Conservation (phyloP, 306 rosid species). For the Arachis hypogaea region DNA sequence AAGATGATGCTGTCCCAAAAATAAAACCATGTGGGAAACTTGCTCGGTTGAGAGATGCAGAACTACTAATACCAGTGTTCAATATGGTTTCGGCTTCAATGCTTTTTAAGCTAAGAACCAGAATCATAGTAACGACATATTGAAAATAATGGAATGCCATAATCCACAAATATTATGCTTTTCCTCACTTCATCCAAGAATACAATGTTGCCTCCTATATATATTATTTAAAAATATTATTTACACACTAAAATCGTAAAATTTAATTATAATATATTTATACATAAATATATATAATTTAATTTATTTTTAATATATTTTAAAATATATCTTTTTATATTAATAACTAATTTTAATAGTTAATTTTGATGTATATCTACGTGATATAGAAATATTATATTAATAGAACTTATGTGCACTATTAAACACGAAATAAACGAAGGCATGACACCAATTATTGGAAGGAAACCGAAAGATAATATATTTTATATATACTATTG, state of each 20-base stretch:
- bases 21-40: constrained; percentile 44
- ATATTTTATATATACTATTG: not conserved
- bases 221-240: no score
- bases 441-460: not conserved
- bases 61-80: not conserved
- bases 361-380: no score
- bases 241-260: no score
- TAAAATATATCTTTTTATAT: no score
- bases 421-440: not conserved
- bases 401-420: not conserved
- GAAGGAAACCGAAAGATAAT: not conserved
- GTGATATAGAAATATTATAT: not conserved
- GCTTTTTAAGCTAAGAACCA: constrained; percentile 3
- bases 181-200: not conserved
- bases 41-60: constrained; percentile 3
- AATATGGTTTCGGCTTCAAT: constrained; percentile 17
- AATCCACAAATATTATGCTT: not conserved
- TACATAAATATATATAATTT: no score
- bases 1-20: constrained; percentile 41
- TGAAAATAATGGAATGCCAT: constrained; percentile 29
- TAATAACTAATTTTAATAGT: no score
- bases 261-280: no score
- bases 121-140: not conserved
- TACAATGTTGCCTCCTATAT: no score
- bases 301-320: no score